phyloP scores from a whole-genome alignment of 2,329 filamentous ascomycete genomes.

The Pseudocercospora fuligena region DNA sequence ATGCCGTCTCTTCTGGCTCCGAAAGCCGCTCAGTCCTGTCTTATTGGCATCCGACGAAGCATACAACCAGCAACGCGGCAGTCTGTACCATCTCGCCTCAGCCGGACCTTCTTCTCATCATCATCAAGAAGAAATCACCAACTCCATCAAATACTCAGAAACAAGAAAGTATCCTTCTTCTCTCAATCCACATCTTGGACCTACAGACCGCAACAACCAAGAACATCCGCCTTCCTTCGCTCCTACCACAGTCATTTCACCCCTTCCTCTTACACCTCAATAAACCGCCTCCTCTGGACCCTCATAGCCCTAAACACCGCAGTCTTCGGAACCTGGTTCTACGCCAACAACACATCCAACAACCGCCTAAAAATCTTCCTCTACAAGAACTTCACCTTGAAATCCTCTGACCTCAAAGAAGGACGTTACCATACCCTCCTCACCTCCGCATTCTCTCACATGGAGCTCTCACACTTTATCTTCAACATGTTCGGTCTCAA shows the following conservation, averaged over 20 bases:
- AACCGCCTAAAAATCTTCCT: constrained; percentile 27
- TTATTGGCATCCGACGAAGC: background rate
- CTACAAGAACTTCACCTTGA: constrained; percentile 42
- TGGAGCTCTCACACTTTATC: constrained; percentile 41
- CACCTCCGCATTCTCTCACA: constrained; percentile 49
- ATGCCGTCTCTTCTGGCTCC: no score
- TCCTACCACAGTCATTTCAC: background rate
- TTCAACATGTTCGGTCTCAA: constrained; percentile 50
- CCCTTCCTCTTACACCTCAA: background rate
- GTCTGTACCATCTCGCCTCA: background rate
- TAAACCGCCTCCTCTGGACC: constrained; percentile 28
- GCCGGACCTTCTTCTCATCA: background rate
- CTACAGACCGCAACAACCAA: background rate
- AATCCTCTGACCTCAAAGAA: constrained; percentile 33
- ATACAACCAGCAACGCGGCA: background rate
- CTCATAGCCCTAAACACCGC: constrained; percentile 48
- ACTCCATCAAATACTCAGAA: background rate
- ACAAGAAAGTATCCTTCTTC: background rate
- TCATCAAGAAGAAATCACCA: background rate
- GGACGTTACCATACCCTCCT: constrained; percentile 46
- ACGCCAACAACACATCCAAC: constrained; percentile 33
- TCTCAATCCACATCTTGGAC: background rate
- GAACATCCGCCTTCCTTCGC: background rate
- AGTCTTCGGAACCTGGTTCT: constrained; percentile 46
- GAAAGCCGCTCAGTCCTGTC: no score